Base-by-base conservation (phyloP, 495 filamentous ascomycete species). In the Lophiotrema nucula region DNA sequence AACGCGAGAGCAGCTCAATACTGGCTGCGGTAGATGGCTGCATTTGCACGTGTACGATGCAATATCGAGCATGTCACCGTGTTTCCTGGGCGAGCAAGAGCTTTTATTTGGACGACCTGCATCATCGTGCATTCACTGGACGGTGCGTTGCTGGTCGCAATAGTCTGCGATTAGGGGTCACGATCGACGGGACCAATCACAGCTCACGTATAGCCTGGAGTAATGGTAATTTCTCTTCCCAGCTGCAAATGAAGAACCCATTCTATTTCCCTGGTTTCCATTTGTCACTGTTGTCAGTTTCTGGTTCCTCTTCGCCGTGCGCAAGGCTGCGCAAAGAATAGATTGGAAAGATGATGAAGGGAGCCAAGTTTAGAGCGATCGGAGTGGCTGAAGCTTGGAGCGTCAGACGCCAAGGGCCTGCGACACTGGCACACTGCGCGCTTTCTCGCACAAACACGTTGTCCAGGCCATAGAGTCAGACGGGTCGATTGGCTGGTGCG, bases 211-310 rank as follows among this genome's bases (percentile, higher is more conserved):
- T 48, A 53, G 48, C 47, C 56, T 48, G 50, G 49, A 54, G 51
- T 55, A 61, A 55, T 61, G 49, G 58, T 55, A 61, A 61, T 61
- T 61, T 61, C 58, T 61, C 41, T 23, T 39, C 39, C 25, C 43
- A 37, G 39, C 41, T 6, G 16, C 18, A 22, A 46, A 46, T 45
- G 26, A 45, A 25, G 37, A 56, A 43, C 15, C 25, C 8, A 24
- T 38, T 23, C 12, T 26, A 18, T 51, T 26, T 27, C 31, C 18
- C 50, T 4, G 24, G 27, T 47, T 53, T 53, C 49, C 49, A 43
- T 53, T 50, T 57, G 43, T 57, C 54, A 48, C 28, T 2, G 33
- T 11, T 6, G 11, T 18, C 15, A 38, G 19, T 48, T 12, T 38
- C 12, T 12, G 6, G 13, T 48, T 22, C 22, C 12, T 42, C 15